Percentiles rank a stretch among this genome's conserved stretches.
These are phyloP conservation scores for Auricularia auricula-judae DNA, from an alignment of 768 basidiomycete genomes.

Conservation along the genomic window DNA sequence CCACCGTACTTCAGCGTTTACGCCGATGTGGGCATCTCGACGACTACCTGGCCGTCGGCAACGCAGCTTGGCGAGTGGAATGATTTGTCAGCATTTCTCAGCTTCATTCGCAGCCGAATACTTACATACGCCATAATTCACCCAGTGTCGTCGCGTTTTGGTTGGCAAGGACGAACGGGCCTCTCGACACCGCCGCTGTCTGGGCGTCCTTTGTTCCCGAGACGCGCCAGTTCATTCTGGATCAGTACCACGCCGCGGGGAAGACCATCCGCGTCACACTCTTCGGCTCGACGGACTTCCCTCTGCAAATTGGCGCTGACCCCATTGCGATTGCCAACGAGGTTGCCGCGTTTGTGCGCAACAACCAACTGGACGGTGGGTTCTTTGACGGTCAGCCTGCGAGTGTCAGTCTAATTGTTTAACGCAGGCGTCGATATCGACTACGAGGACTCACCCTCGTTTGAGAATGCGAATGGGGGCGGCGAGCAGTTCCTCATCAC, in stretches of 20 bases:
- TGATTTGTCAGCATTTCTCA: background rate
- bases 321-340: slow-evolving; percentile 1
- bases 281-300: slow-evolving; percentile 20
- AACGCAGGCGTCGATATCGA: slow-evolving; percentile 6
- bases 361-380: slow-evolving; percentile 10
- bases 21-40: background rate
- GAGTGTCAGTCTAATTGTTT: too few species aligned
- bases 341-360: slow-evolving; percentile 7
- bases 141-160: background rate
- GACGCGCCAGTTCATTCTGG: background rate
- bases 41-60: background rate
- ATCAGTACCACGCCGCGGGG: background rate
- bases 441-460: slow-evolving; percentile 9
- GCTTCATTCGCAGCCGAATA: background rate
- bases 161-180: background rate
- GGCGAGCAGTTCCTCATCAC: slow-evolving; percentile 7
- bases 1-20: background rate
- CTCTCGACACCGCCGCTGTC: background rate
- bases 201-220: background rate
- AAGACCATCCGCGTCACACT: slow-evolving; percentile 11
- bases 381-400: too few species aligned
- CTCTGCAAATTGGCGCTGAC: slow-evolving; percentile 4
- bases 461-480: background rate
- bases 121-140: background rate
- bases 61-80: background rate